phyloP scores from a whole-genome alignment of 352 stramenopile genomes.

The Phytophthora capsici region DNA sequence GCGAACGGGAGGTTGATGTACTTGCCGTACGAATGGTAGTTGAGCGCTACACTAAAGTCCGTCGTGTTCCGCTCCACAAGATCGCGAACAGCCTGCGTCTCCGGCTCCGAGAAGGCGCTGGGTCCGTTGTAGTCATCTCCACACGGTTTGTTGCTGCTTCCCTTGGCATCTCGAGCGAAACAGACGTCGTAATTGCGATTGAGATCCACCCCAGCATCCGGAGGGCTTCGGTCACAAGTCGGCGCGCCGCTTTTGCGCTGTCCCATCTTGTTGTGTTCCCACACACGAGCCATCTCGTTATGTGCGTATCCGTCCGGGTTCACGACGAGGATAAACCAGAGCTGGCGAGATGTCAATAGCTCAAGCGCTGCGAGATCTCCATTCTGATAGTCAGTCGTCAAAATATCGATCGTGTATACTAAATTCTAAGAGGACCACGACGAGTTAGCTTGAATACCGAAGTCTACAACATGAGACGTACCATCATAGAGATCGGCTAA shows the following conservation, averaged over 20 bases:
- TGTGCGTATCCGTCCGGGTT: slow-evolving; percentile 86
- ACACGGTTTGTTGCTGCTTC: slow-evolving; percentile 71
- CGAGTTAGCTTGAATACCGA: too few relatives aligned
- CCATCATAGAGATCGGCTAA: slow-evolving; percentile 90
- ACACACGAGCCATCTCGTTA: slow-evolving; percentile 71
- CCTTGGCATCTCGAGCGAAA: slow-evolving; percentile 64
- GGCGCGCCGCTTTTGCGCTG: slow-evolving; percentile 75
- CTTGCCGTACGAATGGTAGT: slow-evolving; percentile 88
- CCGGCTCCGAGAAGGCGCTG: slow-evolving; percentile 79
- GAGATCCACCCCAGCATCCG: slow-evolving; percentile 73
- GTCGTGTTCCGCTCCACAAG: slow-evolving; percentile 61
- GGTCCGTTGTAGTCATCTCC: slow-evolving; percentile 78
- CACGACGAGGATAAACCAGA: slow-evolving; percentile 87
- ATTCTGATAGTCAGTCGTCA: slow-evolving; percentile 64
- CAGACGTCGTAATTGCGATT: slow-evolving; percentile 90
- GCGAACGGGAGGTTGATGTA: slow-evolving; percentile 88
- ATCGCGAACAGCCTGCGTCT: slow-evolving; percentile 74
- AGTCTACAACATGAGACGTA: slow-evolving; percentile 19
- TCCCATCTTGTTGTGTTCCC: slow-evolving; percentile 50
- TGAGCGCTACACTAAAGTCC: slow-evolving; percentile 71
- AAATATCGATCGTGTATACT: slow-evolving; percentile 83
- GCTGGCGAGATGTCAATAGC: slow-evolving; percentile 68
- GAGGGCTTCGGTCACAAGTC: slow-evolving; percentile 38
- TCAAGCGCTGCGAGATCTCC: slow-evolving; percentile 58
- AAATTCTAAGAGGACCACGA: slow-evolving; percentile 54